Evolutionary conservation across 768 basidiomycete species (phyloP).

Genomic region (Auricularia cornea): DNA sequence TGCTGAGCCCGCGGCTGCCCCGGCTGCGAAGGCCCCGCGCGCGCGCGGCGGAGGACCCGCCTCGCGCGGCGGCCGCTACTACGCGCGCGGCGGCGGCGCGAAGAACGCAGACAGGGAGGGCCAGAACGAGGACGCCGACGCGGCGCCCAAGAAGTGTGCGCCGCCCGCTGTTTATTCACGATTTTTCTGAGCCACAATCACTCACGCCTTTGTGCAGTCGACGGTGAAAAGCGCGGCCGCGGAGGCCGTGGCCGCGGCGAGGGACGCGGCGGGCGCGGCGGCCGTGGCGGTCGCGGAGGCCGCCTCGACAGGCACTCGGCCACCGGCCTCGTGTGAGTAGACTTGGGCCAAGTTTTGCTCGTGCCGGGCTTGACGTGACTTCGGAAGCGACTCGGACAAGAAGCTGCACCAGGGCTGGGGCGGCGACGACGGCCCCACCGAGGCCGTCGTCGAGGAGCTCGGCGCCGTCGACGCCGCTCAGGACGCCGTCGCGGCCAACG

Average conservation of each 20-base stretch:
- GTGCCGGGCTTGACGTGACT: neutral
- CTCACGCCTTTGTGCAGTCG: slow-evolving; percentile 17
- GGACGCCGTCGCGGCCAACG: slow-evolving; percentile 32
- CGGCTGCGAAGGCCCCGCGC: slow-evolving; percentile 28
- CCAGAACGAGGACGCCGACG: slow-evolving; percentile 13
- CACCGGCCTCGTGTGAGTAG: slow-evolving; percentile 50
- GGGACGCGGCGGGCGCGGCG: slow-evolving; percentile 30
- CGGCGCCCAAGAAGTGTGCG: slow-evolving; percentile 6
- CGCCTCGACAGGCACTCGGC: slow-evolving; percentile 79
- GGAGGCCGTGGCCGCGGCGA: slow-evolving; percentile 33
- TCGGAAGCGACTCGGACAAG: neutral
- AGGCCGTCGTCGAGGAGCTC: slow-evolving; percentile 72
- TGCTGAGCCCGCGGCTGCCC: slow-evolving; percentile 30
- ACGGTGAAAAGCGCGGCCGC: slow-evolving; percentile 37
- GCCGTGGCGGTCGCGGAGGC: slow-evolving; percentile 42
- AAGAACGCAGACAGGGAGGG: slow-evolving; percentile 14
- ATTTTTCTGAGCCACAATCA: neutral
- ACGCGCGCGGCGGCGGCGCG: slow-evolving; percentile 49
- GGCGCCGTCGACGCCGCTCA: slow-evolving; percentile 62
- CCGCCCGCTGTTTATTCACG: slow-evolving; percentile 12
- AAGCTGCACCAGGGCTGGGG: slow-evolving; percentile 43
- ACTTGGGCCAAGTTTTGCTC: slow-evolving; percentile 7
- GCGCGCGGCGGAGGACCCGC: slow-evolving; percentile 50
- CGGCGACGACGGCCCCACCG: slow-evolving; percentile 76
- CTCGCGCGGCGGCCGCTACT: slow-evolving; percentile 62